Evolutionary conservation across 208 protist genomes (phyloP).

Genomic region (Zelonia costaricensis): DNA sequence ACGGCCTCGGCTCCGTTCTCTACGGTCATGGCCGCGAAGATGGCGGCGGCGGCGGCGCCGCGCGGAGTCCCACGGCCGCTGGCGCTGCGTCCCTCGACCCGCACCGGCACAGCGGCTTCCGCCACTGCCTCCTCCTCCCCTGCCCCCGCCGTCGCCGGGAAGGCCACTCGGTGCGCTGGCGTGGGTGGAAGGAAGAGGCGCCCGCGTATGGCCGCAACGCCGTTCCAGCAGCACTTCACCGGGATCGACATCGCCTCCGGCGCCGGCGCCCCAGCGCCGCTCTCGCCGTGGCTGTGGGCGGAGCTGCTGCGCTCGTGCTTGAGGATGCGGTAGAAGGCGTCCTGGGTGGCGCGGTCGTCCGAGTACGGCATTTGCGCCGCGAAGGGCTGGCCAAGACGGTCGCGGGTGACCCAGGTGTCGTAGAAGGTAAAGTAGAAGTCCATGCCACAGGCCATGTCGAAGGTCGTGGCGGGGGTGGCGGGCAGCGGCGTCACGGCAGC

Average conservation of each 20-base stretch:
- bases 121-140: neutral
- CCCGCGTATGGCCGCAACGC: slow-evolving; percentile 68
- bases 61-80: neutral
- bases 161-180: slow-evolving; percentile 9
- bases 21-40: neutral
- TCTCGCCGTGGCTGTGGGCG: no score
- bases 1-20: neutral
- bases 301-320: neutral
- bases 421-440: slow-evolving; percentile 83
- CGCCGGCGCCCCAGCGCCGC: neutral
- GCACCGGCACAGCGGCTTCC: neutral
- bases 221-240: slow-evolving; percentile 87
- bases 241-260: slow-evolving; percentile 27
- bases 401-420: slow-evolving; percentile 69
- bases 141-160: neutral
- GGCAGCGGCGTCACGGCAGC: neutral
- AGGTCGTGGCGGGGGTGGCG: slow-evolving; percentile 25
- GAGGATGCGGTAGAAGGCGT: slow-evolving; percentile 41
- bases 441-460: slow-evolving; percentile 87
- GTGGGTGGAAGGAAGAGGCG: slow-evolving; percentile 45
- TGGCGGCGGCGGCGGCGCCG: neutral
- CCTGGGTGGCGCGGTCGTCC: slow-evolving; percentile 40
- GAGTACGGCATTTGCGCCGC: slow-evolving; percentile 48
- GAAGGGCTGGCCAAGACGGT: slow-evolving; percentile 43
- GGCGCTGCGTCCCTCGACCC: no score